Conservation (phyloP, 2,329 filamentous ascomycete genomes). For the Capronia americana region DNA sequence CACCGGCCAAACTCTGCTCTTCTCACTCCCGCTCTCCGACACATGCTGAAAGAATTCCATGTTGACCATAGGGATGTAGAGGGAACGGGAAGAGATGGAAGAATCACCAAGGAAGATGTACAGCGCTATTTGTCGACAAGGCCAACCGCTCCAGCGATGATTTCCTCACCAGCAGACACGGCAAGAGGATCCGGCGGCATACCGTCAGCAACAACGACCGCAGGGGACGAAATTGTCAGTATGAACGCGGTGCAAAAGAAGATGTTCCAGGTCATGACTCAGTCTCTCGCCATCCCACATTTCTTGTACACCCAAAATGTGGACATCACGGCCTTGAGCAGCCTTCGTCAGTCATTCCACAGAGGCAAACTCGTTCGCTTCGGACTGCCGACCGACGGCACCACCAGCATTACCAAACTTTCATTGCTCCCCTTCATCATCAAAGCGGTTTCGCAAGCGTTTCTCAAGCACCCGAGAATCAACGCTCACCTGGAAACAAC, state of each 20-base stretch:
- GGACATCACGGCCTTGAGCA: slow-evolving; percentile 75
- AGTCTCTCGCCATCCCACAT: slow-evolving; percentile 87
- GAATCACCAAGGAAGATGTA: slow-evolving; percentile 73
- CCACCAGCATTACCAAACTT: slow-evolving; percentile 64
- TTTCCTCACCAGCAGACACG: too few species aligned
- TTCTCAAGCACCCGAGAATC: slow-evolving; percentile 80
- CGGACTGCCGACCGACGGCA: slow-evolving; percentile 62
- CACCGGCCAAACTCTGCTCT: not conserved
- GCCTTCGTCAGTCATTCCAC: slow-evolving; percentile 80
- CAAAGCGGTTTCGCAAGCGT: slow-evolving; percentile 86
- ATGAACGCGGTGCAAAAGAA: slow-evolving; percentile 68
- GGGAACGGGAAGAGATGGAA: slow-evolving; percentile 82
- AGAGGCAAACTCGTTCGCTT: slow-evolving; percentile 59
- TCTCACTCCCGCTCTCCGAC: not conserved
- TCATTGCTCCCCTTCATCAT: slow-evolving; percentile 93
- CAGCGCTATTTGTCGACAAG: too few species aligned
- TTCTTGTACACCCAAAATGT: slow-evolving; percentile 93
- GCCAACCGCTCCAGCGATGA: too few species aligned
- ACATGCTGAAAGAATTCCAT: not conserved
- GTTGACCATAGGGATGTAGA: not conserved
- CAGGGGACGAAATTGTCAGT: too few species aligned
- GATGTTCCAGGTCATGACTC: slow-evolving; percentile 92
- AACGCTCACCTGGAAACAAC: slow-evolving; percentile 79
- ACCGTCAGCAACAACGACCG: too few species aligned
- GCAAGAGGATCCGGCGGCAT: too few species aligned